phyloP scores from a whole-genome alignment of 495 filamentous ascomycete species.

The Penicillium maclennaniae region DNA sequence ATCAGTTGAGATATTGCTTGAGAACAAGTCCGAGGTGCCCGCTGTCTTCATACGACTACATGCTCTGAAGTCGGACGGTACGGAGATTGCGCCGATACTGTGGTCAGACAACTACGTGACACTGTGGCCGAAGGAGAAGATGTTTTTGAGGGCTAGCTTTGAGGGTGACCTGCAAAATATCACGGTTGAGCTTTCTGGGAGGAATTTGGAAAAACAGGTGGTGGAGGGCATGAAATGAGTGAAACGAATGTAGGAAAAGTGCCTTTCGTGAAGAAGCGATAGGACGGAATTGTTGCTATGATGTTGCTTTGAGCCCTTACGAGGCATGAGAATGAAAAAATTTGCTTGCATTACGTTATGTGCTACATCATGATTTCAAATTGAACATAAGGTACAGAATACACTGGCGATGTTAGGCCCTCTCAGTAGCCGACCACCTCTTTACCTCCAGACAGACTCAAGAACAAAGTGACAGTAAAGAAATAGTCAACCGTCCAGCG shows the following conservation, averaged over 20 bases:
- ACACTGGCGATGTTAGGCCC: too few species aligned
- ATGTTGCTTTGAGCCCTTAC: too few species aligned
- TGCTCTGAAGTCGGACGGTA: slow-evolving; percentile 33
- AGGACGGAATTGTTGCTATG: background rate
- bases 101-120: slow-evolving; percentile 65
- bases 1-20: slow-evolving; percentile 33
- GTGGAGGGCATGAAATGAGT: background rate
- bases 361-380: too few species aligned
- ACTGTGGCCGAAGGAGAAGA: slow-evolving; percentile 53
- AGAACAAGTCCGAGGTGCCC: slow-evolving; percentile 50
- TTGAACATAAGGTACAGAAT: too few species aligned
- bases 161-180: slow-evolving; percentile 6
- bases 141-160: slow-evolving; percentile 28
- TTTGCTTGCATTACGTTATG: too few species aligned
- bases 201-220: slow-evolving; percentile 1
- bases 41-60: slow-evolving; percentile 56
- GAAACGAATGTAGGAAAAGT: background rate
- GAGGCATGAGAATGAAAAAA: too few species aligned
- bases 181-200: slow-evolving; percentile 6
- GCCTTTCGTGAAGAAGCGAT: background rate
- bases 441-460: too few species aligned
- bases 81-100: slow-evolving; percentile 48
- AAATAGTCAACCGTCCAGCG: background rate
- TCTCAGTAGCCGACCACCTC: too few species aligned
- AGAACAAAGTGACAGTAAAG: background rate